A percentile compares a stretch with the other conserved stretches of the same genome.
Conservation (phyloP, 805 yeast species). For the Candida montana region DNA sequence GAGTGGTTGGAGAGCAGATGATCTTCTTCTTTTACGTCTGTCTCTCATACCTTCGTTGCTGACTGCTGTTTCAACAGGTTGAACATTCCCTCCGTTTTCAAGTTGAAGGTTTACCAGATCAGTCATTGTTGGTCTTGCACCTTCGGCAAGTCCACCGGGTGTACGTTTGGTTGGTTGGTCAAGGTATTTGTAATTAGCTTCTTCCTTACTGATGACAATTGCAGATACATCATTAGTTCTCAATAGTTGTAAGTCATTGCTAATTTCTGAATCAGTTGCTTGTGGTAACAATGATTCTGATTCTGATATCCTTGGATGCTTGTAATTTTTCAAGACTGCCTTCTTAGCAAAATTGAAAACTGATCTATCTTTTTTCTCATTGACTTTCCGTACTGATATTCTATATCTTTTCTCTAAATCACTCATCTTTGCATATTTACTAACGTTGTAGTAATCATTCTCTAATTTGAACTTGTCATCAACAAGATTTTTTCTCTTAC, state of each 20-base stretch:
- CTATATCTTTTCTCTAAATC: slow-evolving; percentile 13
- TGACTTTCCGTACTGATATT: slow-evolving; percentile 16
- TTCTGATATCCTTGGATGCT: not conserved
- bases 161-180: slow-evolving; percentile 17
- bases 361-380: slow-evolving; percentile 15
- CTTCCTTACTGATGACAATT: slow-evolving; percentile 15
- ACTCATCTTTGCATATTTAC: slow-evolving; percentile 7
- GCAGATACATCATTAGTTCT: not conserved
- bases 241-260: slow-evolving; percentile 14
- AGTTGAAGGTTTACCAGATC: slow-evolving; percentile 24
- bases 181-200: slow-evolving; percentile 18
- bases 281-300: slow-evolving; percentile 8
- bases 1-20: slow-evolving; percentile 8
- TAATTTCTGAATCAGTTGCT: slow-evolving; percentile 15
- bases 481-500: slow-evolving; percentile 3
- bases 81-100: slow-evolving; percentile 12
- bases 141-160: slow-evolving; percentile 5
- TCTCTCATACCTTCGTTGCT: slow-evolving; percentile 3
- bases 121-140: slow-evolving; percentile 20
- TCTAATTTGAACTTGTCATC: slow-evolving; percentile 6
- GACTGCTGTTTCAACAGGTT: not conserved
- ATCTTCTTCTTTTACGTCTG: not conserved
- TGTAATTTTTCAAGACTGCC: slow-evolving; percentile 6
- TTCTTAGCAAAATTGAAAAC: slow-evolving; percentile 12
- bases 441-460: slow-evolving; percentile 15